Conservation (phyloP, 495 filamentous ascomycete genomes). For the Xylaria flabelliformis region DNA sequence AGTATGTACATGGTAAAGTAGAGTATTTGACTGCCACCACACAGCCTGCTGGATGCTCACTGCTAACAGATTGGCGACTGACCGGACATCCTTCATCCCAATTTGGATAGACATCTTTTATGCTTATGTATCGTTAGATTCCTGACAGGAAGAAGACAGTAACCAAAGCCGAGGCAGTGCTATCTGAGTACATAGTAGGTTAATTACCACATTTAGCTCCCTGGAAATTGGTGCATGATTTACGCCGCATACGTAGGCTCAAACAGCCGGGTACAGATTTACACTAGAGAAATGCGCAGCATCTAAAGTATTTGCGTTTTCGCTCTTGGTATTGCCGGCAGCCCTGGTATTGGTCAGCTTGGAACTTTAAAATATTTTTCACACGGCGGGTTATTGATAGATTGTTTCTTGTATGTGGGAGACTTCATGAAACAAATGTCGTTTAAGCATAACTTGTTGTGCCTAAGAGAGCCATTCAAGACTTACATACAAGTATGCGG, state of each 20-base stretch:
- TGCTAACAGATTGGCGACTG: background rate
- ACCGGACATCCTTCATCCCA: constrained; percentile 7
- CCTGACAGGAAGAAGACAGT: background rate
- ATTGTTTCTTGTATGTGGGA: background rate
- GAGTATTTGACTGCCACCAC: background rate
- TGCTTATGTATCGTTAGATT: background rate
- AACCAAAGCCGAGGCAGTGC: constrained; percentile 7
- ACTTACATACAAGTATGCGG: background rate
- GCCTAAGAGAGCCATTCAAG: background rate
- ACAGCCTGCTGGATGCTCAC: constrained; percentile 1
- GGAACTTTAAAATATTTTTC: background rate
- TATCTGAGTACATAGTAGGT: background rate
- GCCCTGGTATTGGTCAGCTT: background rate
- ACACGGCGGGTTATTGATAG: background rate
- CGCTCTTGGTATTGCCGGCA: background rate
- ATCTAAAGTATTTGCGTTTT: background rate
- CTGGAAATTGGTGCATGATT: constrained; percentile 21
- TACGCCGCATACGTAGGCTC: constrained; percentile 3
- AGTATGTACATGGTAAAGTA: background rate
- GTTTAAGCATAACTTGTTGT: background rate
- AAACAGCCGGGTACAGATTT: background rate
- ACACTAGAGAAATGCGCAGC: background rate
- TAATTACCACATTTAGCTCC: constrained; percentile 18
- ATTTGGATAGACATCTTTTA: background rate
- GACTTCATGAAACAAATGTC: background rate